Conservation (phyloP, 2,329 filamentous ascomycete genomes). For the Lachnellula cervina region DNA sequence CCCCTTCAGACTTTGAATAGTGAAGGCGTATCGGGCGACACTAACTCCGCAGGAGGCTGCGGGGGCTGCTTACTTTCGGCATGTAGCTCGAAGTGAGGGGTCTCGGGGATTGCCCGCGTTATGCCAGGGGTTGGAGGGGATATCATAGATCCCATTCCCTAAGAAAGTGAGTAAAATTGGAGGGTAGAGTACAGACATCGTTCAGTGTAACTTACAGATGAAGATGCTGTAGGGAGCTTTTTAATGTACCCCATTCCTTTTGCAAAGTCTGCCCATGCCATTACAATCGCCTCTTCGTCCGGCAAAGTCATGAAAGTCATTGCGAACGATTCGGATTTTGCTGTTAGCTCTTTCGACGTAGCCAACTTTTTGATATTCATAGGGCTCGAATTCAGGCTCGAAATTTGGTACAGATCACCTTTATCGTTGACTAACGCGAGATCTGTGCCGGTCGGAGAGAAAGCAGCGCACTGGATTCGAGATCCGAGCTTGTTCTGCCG, state of each 20-base stretch:
- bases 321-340: conserved; percentile 35
- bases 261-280: conserved; percentile 37
- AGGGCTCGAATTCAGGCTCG: conserved; percentile 35
- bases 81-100: conserved; percentile 4
- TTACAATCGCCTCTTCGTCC: conserved; percentile 36
- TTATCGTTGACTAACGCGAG: conserved; percentile 39
- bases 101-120: conserved; percentile 1
- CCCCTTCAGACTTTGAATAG: neutral
- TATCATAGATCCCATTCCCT: neutral
- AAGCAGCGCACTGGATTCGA: conserved; percentile 36
- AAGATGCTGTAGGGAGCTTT: conserved; percentile 15
- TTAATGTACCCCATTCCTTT: conserved; percentile 33
- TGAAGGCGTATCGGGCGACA: neutral
- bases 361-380: conserved; percentile 36
- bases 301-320: conserved; percentile 36
- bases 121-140: neutral
- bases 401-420: conserved; percentile 36
- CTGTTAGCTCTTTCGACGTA: conserved; percentile 35
- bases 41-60: conserved; percentile 1
- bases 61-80: conserved; percentile 4
- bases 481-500: conserved; percentile 34
- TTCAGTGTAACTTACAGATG: conserved; percentile 1
- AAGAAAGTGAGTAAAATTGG: neutral
- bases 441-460: conserved; percentile 36
- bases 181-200: neutral